Base-by-base conservation (phyloP, 2,329 filamentous ascomycete genomes). In the Ophiosphaerella narmari region DNA sequence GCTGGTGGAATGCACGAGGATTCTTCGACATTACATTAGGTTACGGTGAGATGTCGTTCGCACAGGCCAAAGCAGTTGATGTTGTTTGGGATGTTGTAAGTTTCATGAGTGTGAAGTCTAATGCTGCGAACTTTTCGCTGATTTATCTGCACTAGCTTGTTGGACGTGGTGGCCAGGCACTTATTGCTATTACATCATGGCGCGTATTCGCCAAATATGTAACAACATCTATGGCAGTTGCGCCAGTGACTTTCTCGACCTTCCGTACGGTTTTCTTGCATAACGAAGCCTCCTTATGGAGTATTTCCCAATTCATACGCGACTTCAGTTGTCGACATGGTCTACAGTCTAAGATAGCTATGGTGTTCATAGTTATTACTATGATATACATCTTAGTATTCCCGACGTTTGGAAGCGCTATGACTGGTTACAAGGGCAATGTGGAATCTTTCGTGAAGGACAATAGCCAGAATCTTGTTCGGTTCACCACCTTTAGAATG, bases 1-100 rank as follows among this genome's bases (percentile, higher is more conserved):
- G 37, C 7, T 52, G 43, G 26, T 63, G 62, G 62, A 43, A 35
- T 5, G 33, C 23, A 1, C 60, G 58, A 2, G 54, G 54, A 1
- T 60, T 62, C 29, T 65, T 65, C 34, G 44, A 65, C 26, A 62
- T 65, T 34, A 59, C 56, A 0, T 33, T 62, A 7, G 58, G 54
- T 1, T 23, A 29, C 9, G 58, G 60, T 2, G 3, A 36, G 5
- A 37, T 63, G n/a, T 43, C 48, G 11, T 65, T 65, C 23, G 43
- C 47, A 1, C 33, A 62, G 38, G 62, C 56, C 0, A 65, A 63
- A 23, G 50, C 49, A 13, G 48, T 65, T 21, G 62, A 63, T 49
- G 54, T 63, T 5, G 43, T 48, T 6, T 65, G 60, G 55, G 60
- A 65, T 33, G 46, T 65, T 36, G 55, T 59, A 21, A 52, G 60